phyloP scores from a whole-genome alignment of 768 basidiomycete genomes.

The Tulasnella sp. region DNA sequence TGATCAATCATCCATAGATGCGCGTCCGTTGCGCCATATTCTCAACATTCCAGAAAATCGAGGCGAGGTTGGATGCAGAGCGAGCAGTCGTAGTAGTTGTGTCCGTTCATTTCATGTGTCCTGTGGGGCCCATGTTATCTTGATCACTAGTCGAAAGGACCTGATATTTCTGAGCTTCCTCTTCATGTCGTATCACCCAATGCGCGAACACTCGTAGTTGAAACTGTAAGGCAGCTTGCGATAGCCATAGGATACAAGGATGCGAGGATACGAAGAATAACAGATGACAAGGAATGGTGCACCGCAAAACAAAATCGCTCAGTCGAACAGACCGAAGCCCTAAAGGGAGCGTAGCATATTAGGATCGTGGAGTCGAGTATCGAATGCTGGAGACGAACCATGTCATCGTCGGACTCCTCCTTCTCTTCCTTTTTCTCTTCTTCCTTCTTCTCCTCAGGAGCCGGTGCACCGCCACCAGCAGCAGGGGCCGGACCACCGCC shows the following conservation, averaged over 20 bases:
- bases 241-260: slow-evolving; percentile 2
- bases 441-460: slow-evolving; percentile 75
- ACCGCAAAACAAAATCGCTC: not conserved
- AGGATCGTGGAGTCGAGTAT: not conserved
- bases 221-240: not conserved
- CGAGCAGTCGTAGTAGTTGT: too few species aligned
- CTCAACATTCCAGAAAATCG: too few species aligned
- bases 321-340: slow-evolving; percentile 99
- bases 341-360: slow-evolving; percentile 42
- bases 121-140: too few species aligned
- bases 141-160: too few species aligned
- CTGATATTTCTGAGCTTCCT: too few species aligned
- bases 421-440: slow-evolving; percentile 72
- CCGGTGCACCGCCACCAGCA: slow-evolving; percentile 65
- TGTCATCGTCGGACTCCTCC: slow-evolving; percentile 72
- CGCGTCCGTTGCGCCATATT: too few species aligned
- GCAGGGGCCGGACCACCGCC: slow-evolving; percentile 57
- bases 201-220: not conserved
- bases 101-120: too few species aligned
- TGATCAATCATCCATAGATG: too few species aligned
- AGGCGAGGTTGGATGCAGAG: too few species aligned
- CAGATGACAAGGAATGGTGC: not conserved
- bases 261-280: slow-evolving; percentile 6
- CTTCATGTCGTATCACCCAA: too few species aligned
- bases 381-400: slow-evolving; percentile 55